Evolutionary conservation across 805 yeast species (phyloP), one percentile per base, ranked within the genome.

Genomic region (Starmerella geochares): DNA sequence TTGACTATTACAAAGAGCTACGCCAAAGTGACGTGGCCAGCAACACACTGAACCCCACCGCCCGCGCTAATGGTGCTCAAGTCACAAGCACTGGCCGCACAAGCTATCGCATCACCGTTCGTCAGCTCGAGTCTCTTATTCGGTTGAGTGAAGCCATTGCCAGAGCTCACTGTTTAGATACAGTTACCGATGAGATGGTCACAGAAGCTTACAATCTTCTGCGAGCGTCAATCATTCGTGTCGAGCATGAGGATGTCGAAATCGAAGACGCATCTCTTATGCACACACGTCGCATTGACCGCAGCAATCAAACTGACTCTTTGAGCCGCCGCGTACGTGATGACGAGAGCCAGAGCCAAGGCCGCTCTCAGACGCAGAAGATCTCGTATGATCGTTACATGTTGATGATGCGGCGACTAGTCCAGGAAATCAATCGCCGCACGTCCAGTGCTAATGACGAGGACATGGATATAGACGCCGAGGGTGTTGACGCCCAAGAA

Each of bases 61-160:
- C 53, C 4, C 32, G 39, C 14, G 29, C 49, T n/a, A 44, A 47
- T 40, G 52, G 51, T 11, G 50, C 48, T 3, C 33, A 39, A 10
- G 43, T 27, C 10, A 32, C 33, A 16, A 54, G 53, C 36, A 71
- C 82, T 47, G 72, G 74, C 2, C 74, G 90, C 62, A 79, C 86
- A 46, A 83, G 95, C 52, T 90, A 90, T 65, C 74, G 97, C 65
- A 92, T 92, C 60, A 92, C 98, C 0, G 98, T 92, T 31, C 83
- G 98, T 72, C 98, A 92, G 65, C 74, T 92, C 61, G 98, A 90
- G 68, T 56, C 59, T 6, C 43, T 56, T 21, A 82, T 92, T 57
- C 77, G 98, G 63, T 73, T 92, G 52, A 80, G 92, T 3, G 98
- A 92, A 65, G 97, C 96, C 1, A 88, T 92, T 67, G 97, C 98